Evolutionary conservation across 208 protist genomes (phyloP).

Genomic region (Giardia duodenalis): DNA sequence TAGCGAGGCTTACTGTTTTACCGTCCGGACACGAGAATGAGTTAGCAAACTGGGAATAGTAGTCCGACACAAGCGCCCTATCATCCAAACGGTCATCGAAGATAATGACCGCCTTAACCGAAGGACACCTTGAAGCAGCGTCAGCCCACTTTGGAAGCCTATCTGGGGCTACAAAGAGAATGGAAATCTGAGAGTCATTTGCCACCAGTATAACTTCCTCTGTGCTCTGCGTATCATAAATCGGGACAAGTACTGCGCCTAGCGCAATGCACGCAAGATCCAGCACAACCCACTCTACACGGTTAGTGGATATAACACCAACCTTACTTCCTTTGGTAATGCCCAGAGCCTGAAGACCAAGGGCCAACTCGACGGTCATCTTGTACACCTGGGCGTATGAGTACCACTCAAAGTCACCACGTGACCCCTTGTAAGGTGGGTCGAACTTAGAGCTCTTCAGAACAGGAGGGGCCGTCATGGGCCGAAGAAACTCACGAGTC

Average conservation of each 20-base stretch:
- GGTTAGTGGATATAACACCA: constrained; percentile 37
- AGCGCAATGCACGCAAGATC: constrained; percentile 33
- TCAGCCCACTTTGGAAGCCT: not conserved
- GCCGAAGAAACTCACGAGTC: not conserved
- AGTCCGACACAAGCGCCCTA: not conserved
- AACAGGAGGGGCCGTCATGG: not conserved
- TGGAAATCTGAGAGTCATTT: not conserved
- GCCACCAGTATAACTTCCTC: constrained; percentile 4
- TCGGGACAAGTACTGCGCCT: constrained; percentile 34
- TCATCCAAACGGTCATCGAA: constrained; percentile 30
- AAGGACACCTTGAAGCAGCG: not conserved
- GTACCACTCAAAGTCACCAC: constrained; percentile 26
- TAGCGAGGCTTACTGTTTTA: too few species aligned
- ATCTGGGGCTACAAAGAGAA: constrained; percentile 10
- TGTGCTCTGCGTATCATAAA: constrained; percentile 27
- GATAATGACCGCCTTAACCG: constrained; percentile 29
- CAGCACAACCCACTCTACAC: constrained; percentile 31
- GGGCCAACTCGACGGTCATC: not conserved
- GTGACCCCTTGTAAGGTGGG: too few species aligned
- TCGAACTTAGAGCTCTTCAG: too few species aligned
- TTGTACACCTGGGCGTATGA: not conserved
- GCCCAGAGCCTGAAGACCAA: constrained; percentile 6
- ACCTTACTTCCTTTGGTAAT: constrained; percentile 28
- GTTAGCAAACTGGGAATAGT: not conserved
- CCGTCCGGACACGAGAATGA: too few species aligned